Evolutionary conservation across 2,329 filamentous ascomycete genomes (phyloP), one percentile per base, ranked within the genome.

Genomic region (Arthroderma sp.): DNA sequence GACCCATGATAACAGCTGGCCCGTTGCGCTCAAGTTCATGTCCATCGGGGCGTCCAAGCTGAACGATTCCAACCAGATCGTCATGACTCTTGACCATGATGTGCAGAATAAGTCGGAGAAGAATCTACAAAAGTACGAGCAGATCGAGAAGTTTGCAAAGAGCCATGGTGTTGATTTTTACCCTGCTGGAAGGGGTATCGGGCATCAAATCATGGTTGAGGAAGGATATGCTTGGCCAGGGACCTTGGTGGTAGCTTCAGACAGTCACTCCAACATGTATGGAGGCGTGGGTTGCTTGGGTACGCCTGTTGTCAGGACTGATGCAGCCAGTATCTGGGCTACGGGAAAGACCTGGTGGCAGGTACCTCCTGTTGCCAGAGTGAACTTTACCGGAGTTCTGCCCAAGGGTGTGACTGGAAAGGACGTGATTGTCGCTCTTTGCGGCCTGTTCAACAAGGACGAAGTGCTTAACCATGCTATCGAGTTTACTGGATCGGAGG

Each of bases 401-500:
- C 91, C 88, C 0, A 74, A 76, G 0, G 91, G 91, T 9, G 90
- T 95, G 0, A 89, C 86, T 0, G 91, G 90, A 31, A 97, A 98
- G 72, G 93, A 97, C 70, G 87, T 95, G 11, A 97, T 97, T 63
- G 81, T 96, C 25, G 88, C 89, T 0, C 79, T 97, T 0, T 94
- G 88, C 64, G 88, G 87, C 0, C 73, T 95, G 0, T 94, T 97
- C 76, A 87, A 87, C 72, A 82, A 86, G 56, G 86, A 89, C 63
- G 88, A 95, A 47, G 91, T 96, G 0, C 78, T 96, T 13, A 97
- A 97, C 73, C 89, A 95, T 67, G 83, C 83, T 4, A 84, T 97
- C 60, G 91, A 97, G 67, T 95, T 96, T 66, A 83, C 82, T 0
- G 91, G 91, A 11, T 83, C 84, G 0, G 83, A 88, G 61, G 78